Conservation (phyloP, 345 rosid species). For the Hypericum perforatum region DNA sequence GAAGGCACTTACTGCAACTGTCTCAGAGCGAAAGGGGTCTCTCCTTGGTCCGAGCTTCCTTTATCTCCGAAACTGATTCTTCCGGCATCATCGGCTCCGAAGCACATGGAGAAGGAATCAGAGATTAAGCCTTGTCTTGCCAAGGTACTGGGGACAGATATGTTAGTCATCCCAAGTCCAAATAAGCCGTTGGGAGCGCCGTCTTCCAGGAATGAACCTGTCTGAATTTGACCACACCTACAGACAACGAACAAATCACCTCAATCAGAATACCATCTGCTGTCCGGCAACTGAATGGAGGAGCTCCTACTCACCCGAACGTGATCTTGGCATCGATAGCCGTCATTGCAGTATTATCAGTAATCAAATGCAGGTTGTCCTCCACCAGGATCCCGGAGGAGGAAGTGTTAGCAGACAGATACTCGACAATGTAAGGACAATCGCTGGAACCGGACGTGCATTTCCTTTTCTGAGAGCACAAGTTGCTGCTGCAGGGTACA, state of each 20-base stretch:
- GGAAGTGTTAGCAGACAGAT: conserved; percentile 66
- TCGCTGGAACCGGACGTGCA: conserved; percentile 41
- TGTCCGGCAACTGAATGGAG: not conserved
- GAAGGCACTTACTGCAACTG: conserved; percentile 45
- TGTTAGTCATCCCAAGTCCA: conserved; percentile 76
- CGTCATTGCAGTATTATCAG: conserved; percentile 29
- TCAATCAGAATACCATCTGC: conserved; percentile 1
- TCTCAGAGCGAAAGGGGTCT: conserved; percentile 69
- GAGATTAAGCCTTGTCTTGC: conserved; percentile 52
- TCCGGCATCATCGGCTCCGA: conserved; percentile 55
- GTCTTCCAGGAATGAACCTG: conserved; percentile 73
- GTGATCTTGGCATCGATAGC: conserved; percentile 39
- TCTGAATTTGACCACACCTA: conserved; percentile 84
- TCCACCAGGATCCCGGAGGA: conserved; percentile 59
- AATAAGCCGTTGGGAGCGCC: conserved; percentile 97
- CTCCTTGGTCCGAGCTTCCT: conserved; percentile 70
- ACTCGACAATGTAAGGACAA: conserved; percentile 54
- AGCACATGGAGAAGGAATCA: conserved; percentile 97
- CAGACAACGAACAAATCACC: conserved; percentile 14
- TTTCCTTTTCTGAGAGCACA: conserved; percentile 33
- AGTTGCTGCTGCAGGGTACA: conserved; percentile 48
- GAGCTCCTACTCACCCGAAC: conserved; percentile 42
- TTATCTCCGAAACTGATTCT: conserved; percentile 90
- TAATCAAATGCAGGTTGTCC: conserved; percentile 55
- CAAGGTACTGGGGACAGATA: conserved; percentile 83